A percentile compares a stretch with the other conserved stretches of the same genome.
phyloP scores from a whole-genome alignment of 2,329 filamentous ascomycete genomes.

The Exophiala mesophila region DNA sequence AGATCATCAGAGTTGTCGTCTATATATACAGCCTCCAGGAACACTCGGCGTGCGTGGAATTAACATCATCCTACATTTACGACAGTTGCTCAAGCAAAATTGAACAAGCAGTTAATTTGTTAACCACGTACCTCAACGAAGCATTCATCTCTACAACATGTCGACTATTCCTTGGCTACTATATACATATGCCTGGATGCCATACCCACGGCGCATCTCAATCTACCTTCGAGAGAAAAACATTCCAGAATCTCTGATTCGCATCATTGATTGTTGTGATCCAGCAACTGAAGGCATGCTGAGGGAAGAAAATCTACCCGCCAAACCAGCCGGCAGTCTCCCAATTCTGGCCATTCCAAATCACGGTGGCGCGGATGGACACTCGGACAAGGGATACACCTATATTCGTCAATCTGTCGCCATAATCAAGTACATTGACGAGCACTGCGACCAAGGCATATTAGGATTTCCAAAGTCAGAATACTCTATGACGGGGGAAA shows the following conservation, averaged over 20 bases:
- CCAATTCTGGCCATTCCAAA: neutral
- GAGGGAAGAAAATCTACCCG: neutral
- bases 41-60: too few relatives aligned
- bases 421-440: neutral
- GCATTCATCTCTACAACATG: too few relatives aligned
- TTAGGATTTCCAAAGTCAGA: neutral
- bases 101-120: too few relatives aligned
- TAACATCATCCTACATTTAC: too few relatives aligned
- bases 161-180: neutral
- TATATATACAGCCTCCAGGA: too few relatives aligned
- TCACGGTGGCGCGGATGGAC: too few relatives aligned
- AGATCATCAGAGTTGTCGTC: too few relatives aligned
- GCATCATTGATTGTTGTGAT: neutral
- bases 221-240: neutral
- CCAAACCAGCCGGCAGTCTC: neutral
- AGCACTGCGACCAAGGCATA: neutral
- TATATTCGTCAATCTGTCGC: neutral
- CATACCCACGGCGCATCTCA: neutral
- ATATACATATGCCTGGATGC: neutral
- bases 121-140: too few relatives aligned
- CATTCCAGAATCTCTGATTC: neutral
- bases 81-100: too few relatives aligned
- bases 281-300: neutral
- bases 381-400: neutral
- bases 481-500: neutral